Percentiles rank a stretch among this genome's conserved stretches.
These are phyloP conservation scores for Euryodendron excelsum DNA, from an alignment of 148 eudicot species.

Conservation along the genomic window DNA sequence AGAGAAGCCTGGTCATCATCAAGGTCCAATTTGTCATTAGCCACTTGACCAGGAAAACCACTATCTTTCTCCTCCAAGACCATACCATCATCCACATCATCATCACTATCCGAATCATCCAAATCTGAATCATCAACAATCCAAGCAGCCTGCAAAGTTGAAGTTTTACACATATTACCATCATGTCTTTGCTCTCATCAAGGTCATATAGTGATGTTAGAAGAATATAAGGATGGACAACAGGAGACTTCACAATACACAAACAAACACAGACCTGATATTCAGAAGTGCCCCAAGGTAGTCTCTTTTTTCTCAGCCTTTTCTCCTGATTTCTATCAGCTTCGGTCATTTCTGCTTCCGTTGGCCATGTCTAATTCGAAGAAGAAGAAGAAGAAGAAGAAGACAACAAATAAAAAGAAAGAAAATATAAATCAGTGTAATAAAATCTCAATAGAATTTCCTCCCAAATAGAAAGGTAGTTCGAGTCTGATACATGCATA, in stretches of 20 bases:
- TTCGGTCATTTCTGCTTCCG: conserved; percentile 94
- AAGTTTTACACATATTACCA: not conserved
- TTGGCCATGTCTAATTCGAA: conserved; percentile 85
- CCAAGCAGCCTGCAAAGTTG: conserved; percentile 85
- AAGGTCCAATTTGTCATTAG: conserved; percentile 41
- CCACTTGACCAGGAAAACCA: conserved; percentile 28
- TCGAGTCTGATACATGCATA: no score
- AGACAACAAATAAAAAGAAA: no score
- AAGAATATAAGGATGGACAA: not conserved
- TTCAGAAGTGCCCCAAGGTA: conserved; percentile 86
- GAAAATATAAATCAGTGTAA: not conserved
- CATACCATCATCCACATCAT: conserved; percentile 70
- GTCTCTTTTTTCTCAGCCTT: conserved; percentile 50
- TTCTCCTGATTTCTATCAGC: conserved; percentile 72
- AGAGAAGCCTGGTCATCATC: conserved; percentile 84
- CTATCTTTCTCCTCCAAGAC: conserved; percentile 55
- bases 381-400: conserved; percentile 17
- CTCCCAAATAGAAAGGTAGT: not conserved
- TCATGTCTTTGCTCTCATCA: not conserved
- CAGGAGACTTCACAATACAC: not conserved
- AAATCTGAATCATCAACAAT: conserved; percentile 74
- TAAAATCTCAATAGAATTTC: not conserved
- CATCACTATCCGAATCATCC: conserved; percentile 52
- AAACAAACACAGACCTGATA: conserved; percentile 63
- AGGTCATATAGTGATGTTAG: not conserved